Base-by-base conservation (phyloP, 1,284 basidiomycete species). In the Ceratobasidium theobromae region DNA sequence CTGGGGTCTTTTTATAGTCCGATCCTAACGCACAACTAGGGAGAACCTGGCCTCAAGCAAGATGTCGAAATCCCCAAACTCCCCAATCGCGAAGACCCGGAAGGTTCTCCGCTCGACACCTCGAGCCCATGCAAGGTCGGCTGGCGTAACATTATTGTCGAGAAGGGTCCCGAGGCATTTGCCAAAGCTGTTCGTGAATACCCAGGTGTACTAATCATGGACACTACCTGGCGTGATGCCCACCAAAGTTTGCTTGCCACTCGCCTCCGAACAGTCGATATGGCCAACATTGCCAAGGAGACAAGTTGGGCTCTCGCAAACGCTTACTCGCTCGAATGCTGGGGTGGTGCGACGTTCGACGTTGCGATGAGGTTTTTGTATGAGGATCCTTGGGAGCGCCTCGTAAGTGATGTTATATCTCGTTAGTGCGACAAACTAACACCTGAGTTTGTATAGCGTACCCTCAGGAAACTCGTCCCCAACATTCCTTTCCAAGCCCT, bases 301-400 rank as follows among this genome's bases (percentile, higher is more conserved):
- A 99, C 97, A 1, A 93, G 89, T 73, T 89, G 93, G 77, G 96
- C 95, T 6, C 83, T 99, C 62, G 86, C 93, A 55, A 99, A 98
- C 75, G 93, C 97, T 21, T 99, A 95, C 82, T 91, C 91, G 75
- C 79, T 99, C 71, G 97, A 99, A 77, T 98, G 96, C 83, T 99
- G 97, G 97, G 97, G 97, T 75, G 97, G 97, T 71, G 97, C 97
- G 52, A 99, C 97, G 3, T 99, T 99, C 75, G 97, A 99, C 77
- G 97, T 99, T 53, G 91, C 97, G 33, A 98, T 99, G 96, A 89
- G 96, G 66, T 99, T 99, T 90, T 81, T 99, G 75, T 98, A 99
- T 77, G 97, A 99, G 78, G 97, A 99, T 79, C 97, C 97, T 73
- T 99, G 97, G 97, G 96, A 98, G 77, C 87, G 97, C 73, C 81